These are phyloP conservation scores for Sugiyamaella floridensis DNA, from an alignment of 805 yeast genomes.

Conservation along the genomic window DNA sequence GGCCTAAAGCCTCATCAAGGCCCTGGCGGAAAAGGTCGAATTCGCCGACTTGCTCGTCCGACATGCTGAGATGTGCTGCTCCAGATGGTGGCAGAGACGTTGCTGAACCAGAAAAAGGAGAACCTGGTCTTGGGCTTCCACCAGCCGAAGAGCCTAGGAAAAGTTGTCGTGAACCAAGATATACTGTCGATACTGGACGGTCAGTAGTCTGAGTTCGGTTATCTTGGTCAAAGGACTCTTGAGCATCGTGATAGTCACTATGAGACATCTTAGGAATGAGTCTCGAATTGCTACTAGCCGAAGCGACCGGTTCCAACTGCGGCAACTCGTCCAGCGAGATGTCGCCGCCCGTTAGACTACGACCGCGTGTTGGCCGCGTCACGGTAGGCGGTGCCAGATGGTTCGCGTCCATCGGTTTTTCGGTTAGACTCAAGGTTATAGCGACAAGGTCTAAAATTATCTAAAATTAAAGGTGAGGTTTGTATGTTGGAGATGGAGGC, in stretches of 20 bases:
- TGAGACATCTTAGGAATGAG: background rate
- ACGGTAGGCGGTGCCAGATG: background rate
- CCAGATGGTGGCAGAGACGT: background rate
- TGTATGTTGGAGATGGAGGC: too few relatives aligned
- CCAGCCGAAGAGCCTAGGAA: constrained; percentile 3
- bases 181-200: constrained; percentile 6
- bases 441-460: too few relatives aligned
- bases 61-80: background rate
- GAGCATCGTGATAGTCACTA: background rate
- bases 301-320: background rate
- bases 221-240: background rate
- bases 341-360: background rate
- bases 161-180: constrained; percentile 10
- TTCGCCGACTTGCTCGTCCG: background rate
- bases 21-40: constrained; percentile 9
- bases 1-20: constrained; percentile 19
- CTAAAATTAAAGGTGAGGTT: too few relatives aligned
- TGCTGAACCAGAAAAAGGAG: background rate
- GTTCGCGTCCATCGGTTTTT: background rate
- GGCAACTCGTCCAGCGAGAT: background rate
- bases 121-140: background rate
- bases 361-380: background rate
- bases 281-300: background rate
- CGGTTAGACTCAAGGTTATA: background rate
- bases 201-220: background rate